Percentiles rank a stretch among this genome's conserved stretches.
Evolutionary conservation across 805 yeast species (phyloP).

Genomic region (Lachancea sp.): DNA sequence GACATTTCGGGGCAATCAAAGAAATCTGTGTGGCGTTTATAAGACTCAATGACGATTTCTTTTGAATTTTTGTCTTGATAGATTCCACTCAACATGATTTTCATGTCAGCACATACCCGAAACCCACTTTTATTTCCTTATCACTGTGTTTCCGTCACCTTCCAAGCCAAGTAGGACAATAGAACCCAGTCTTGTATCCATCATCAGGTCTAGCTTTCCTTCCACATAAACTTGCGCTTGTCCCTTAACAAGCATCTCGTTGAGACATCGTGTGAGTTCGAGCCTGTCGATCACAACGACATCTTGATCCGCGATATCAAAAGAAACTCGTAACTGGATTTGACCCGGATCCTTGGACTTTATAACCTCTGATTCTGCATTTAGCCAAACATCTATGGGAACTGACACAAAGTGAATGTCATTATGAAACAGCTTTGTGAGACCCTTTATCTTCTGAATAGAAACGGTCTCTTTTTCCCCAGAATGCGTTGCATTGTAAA

Average conservation of each 20-base stretch:
- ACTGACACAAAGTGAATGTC: slow-evolving; percentile 40
- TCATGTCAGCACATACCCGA: too few species aligned
- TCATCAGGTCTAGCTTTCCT: slow-evolving; percentile 22
- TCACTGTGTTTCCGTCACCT: slow-evolving; percentile 24
- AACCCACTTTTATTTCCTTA: slow-evolving; percentile 10
- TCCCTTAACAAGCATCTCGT: slow-evolving; percentile 38
- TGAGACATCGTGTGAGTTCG: slow-evolving; percentile 39
- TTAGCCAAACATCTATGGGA: slow-evolving; percentile 40
- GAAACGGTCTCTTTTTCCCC: slow-evolving; percentile 18
- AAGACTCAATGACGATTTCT: too few species aligned
- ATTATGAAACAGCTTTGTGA: slow-evolving; percentile 36
- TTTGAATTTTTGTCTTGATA: too few species aligned
- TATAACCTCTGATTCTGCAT: slow-evolving; percentile 35
- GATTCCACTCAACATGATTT: too few species aligned
- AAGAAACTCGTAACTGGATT: slow-evolving; percentile 32
- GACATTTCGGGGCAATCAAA: too few species aligned
- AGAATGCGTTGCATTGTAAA: slow-evolving; percentile 21
- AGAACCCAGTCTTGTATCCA: slow-evolving; percentile 24
- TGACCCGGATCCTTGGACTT: slow-evolving; percentile 15
- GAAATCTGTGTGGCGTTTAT: too few species aligned
- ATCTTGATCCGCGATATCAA: slow-evolving; percentile 39
- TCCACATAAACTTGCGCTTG: slow-evolving; percentile 27
- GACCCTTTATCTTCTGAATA: slow-evolving; percentile 38
- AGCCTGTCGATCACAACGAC: slow-evolving; percentile 38
- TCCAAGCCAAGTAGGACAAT: slow-evolving; percentile 24